Base-by-base conservation (phyloP, 805 yeast genomes). In the Suhomyces prunicola region DNA sequence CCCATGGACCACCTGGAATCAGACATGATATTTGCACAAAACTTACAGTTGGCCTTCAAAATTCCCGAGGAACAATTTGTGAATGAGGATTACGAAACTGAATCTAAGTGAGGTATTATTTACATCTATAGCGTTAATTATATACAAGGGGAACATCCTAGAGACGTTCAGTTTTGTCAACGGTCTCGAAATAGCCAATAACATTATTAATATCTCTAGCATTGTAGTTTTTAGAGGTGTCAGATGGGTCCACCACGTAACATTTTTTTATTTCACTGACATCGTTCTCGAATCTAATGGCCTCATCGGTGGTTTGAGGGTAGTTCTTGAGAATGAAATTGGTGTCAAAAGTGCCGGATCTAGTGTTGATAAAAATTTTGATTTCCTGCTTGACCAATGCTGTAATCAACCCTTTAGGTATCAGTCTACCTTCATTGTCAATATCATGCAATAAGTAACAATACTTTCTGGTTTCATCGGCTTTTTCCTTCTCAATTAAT, bases 1-100 rank as follows among this genome's bases (percentile, higher is more conserved):
- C 62, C 65, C 1, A 67, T 63, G 0, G 98, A 93, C 67, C 88
- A 86, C 64, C 88, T 94, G 75, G 91, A 88, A 60, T 81, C 88
- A 47, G 99, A 93, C 67, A 68, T 65, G 57, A 64, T 55, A 51
- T 92, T 57, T 75, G 97, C 98, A 0, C 57, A 73, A 44, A 76
- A 73, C 17, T 62, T 80, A 1, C 82, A 81, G 0, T 45, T 90
- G 1, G 56, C 59, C 19, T 93, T 90, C 62, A 70, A 71, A 49
- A 71, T 83, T 0, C 98, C 98, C 0, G 97, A 93, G 60, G 85
- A 86, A 48, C 74, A 74, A 86, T 88, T 53, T 27, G 48, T 26
- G 9, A 22, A 46, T 17, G 9, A 5, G 6, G 17, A 15, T n/a
- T 15, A 36, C 5, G 22, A 9, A 15, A 15, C 12, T 36, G 17